Base-by-base conservation (phyloP, 345 rosid species). In the Euphorbia tirucalli region DNA sequence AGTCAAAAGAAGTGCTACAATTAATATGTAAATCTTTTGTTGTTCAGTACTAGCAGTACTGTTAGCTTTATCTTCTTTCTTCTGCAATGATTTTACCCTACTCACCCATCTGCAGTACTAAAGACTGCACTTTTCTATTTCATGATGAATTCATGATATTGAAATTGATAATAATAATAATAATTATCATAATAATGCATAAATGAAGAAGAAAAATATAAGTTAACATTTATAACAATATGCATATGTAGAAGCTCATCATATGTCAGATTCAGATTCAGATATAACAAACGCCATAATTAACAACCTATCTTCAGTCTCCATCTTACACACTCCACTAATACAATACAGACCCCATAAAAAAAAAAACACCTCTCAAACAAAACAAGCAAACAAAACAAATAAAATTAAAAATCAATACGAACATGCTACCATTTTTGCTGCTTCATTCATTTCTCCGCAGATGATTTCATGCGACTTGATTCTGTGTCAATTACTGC, bases 371-470 rank as follows among this genome's bases (percentile, higher is more conserved):
- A 49, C n/a, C n/a, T n/a, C n/a, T n/a, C 41, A 25, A 70, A 44
- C 24, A 30, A 62, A 70, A 60, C 9, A 39, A 21, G 71, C 56
- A 39, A 19, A 52, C 41, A 39, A 27, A 44, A 41, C 41, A 55
- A 49, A 58, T 0, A 68, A 55, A 69, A 66, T 10, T 37, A 1
- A 52, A 16, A 48, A 19, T 63, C 8, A 7, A 54, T 37, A 59
- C 18, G 2, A 24, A 52, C 19, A 25, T 58, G 61, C 73, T 70
- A 68, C 72, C 78, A 62, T 25, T 57, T 67, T 48, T 69, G 24
- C n/a, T 48, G 59, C 21, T 75, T 60, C 62, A 7, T 16, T 48
- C n/a, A n/a, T n/a, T 50, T 41, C 52, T 58, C 28, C 19, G 10
- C 27, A 25, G 71, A 37, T 57, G 54, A 50, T 19, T 54, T 50